Conservation (phyloP, 2,329 filamentous ascomycete genomes). For the Clonostachys byssicola region DNA sequence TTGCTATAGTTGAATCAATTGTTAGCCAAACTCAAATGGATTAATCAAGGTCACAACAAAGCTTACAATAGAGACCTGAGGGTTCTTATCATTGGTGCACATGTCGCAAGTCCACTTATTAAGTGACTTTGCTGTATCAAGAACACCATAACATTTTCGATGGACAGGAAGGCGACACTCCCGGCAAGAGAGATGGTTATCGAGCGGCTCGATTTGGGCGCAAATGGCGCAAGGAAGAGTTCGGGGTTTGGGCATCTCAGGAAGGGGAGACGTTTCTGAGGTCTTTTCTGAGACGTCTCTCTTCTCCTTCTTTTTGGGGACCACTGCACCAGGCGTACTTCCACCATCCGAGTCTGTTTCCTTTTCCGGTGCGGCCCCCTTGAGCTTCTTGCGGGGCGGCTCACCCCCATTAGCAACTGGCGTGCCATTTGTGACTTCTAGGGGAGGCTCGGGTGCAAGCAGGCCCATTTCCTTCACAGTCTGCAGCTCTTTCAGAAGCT, state of each 20-base stretch:
- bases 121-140: slow-evolving; percentile 58
- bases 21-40: background rate
- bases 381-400: slow-evolving; percentile 63
- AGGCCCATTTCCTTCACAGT: slow-evolving; percentile 56
- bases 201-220: slow-evolving; percentile 64
- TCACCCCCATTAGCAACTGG: slow-evolving; percentile 30
- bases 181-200: slow-evolving; percentile 72
- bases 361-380: slow-evolving; percentile 41
- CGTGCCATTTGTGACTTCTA: slow-evolving; percentile 27
- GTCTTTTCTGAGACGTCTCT: slow-evolving; percentile 47
- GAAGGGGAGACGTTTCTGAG: slow-evolving; percentile 36
- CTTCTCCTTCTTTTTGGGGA: slow-evolving; percentile 57
- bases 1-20: slow-evolving; percentile 39
- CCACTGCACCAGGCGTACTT: slow-evolving; percentile 27
- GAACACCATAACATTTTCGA: slow-evolving; percentile 85
- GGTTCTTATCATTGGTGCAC: slow-evolving; percentile 90
- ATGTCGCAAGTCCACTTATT: slow-evolving; percentile 87
- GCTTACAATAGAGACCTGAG: slow-evolving; percentile 84
- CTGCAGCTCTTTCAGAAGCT: slow-evolving; percentile 71
- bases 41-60: background rate
- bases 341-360: slow-evolving; percentile 46
- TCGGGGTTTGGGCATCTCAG: slow-evolving; percentile 75
- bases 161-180: slow-evolving; percentile 93
- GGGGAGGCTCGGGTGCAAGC: slow-evolving; percentile 34
- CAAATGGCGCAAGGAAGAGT: slow-evolving; percentile 84